Evolutionary conservation across 2,329 filamentous ascomycete genomes (phyloP).

Genomic region (Hypocrella siamensis): DNA sequence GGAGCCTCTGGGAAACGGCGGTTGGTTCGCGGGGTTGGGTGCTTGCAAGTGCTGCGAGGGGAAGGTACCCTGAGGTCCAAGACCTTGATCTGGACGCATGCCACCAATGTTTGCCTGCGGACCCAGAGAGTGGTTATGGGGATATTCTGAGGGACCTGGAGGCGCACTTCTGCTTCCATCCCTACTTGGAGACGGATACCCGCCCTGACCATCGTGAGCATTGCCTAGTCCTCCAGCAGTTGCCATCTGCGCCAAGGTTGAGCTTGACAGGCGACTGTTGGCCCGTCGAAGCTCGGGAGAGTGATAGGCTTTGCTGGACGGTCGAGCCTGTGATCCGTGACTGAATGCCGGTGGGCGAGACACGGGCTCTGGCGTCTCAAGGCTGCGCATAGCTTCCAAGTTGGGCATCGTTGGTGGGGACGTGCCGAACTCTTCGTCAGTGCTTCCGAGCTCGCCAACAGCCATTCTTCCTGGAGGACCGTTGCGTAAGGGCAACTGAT

Average conservation of each 20-base stretch:
- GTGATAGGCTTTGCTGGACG: constrained; percentile 51
- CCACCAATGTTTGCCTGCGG: constrained; percentile 37
- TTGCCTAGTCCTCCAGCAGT: constrained; percentile 45
- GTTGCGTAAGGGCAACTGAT: constrained; percentile 19
- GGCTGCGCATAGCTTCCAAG: constrained; percentile 36
- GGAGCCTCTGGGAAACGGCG: constrained; percentile 27
- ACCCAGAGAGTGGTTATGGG: constrained; percentile 32
- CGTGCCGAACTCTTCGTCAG: constrained; percentile 35
- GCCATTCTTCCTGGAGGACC: constrained; percentile 28
- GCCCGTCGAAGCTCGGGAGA: constrained; percentile 65
- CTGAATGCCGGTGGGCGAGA: constrained; percentile 63
- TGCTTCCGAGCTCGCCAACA: constrained; percentile 37
- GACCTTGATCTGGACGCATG: constrained; percentile 36
- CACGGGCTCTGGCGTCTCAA: constrained; percentile 61
- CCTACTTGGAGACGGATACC: constrained; percentile 14
- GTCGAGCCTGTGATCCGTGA: constrained; percentile 57
- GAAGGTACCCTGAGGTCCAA: constrained; percentile 18
- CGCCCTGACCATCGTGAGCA: constrained; percentile 15
- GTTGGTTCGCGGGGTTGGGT: no score
- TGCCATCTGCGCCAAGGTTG: constrained; percentile 66
- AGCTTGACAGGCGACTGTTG: constrained; percentile 69
- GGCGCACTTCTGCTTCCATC: constrained; percentile 16
- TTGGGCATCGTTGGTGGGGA: constrained; percentile 25
- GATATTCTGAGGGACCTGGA: constrained; percentile 32
- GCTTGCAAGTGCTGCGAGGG: constrained; percentile 24